A percentile compares a stretch with the other conserved stretches of the same genome.
Conservation (phyloP, 2,329 filamentous ascomycete genomes). For the Achaetomium macrosporum region DNA sequence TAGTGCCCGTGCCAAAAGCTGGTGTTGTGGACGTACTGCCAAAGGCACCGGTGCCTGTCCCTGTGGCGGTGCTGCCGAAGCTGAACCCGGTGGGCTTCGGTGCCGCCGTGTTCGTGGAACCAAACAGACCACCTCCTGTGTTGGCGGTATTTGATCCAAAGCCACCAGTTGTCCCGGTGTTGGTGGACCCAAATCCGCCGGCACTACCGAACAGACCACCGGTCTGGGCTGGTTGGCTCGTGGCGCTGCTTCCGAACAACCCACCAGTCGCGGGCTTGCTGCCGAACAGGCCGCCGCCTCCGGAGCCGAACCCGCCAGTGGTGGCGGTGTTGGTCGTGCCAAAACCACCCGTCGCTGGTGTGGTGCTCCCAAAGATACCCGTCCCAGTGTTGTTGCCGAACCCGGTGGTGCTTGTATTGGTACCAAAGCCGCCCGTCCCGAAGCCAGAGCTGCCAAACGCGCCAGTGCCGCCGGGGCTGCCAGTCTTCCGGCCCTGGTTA, state of each 20-base stretch:
- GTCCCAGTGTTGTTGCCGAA: slow-evolving; percentile 38
- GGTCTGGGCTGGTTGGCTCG: slow-evolving; percentile 19
- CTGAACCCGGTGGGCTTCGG: slow-evolving; percentile 21
- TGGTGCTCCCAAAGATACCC: slow-evolving; percentile 35
- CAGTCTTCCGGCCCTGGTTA: slow-evolving; percentile 74
- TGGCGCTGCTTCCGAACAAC: slow-evolving; percentile 40
- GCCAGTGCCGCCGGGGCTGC: slow-evolving; percentile 76
- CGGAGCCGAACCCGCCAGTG: slow-evolving; percentile 36
- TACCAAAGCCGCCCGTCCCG: slow-evolving; percentile 43
- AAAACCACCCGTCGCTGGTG: slow-evolving; percentile 32
- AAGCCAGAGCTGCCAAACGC: slow-evolving; percentile 65
- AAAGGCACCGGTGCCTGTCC: slow-evolving; percentile 14
- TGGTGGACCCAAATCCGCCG: slow-evolving; percentile 18
- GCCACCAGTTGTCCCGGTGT: slow-evolving; percentile 7
- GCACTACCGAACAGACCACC: slow-evolving; percentile 43
- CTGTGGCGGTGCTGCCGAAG: slow-evolving; percentile 19
- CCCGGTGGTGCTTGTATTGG: slow-evolving; percentile 34
- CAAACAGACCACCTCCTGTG: slow-evolving; percentile 34
- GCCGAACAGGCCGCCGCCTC: slow-evolving; percentile 29
- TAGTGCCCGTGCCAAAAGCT: slow-evolving; percentile 19
- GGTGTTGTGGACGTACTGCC: slow-evolving; percentile 11
- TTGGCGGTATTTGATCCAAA: slow-evolving; percentile 16
- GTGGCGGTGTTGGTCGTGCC: slow-evolving; percentile 25
- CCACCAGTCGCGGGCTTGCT: slow-evolving; percentile 27
- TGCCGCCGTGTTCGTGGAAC: slow-evolving; percentile 10